Evolutionary conservation across 139 green algal species (phyloP).

Genomic region (Dunaliella primolecta): DNA sequence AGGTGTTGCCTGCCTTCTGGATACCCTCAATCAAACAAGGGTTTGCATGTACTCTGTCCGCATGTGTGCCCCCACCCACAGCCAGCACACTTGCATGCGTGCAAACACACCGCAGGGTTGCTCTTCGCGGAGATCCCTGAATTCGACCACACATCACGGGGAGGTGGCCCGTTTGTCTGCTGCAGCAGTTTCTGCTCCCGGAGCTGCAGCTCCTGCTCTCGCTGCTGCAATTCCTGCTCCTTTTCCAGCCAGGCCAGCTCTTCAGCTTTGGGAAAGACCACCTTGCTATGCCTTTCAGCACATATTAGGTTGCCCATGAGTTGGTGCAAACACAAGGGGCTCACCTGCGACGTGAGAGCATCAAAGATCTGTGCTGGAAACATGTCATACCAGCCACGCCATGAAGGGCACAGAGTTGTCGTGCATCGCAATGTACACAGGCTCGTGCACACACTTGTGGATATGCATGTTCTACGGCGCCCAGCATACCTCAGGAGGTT

Average conservation of each 20-base stretch:
- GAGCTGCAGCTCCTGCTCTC: background rate
- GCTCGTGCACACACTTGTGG: too few species aligned
- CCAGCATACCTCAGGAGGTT: too few species aligned
- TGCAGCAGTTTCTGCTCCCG: background rate
- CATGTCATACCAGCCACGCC: background rate
- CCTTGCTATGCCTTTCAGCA: background rate
- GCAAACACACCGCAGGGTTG: background rate
- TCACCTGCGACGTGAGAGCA: background rate
- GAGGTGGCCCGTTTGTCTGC: background rate
- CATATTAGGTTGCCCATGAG: background rate
- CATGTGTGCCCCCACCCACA: background rate
- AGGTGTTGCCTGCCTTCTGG: background rate
- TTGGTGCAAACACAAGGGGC: background rate
- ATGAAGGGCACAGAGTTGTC: too few species aligned
- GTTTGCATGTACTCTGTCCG: background rate
- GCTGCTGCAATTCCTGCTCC: background rate
- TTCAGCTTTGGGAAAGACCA: background rate
- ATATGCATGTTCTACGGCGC: too few species aligned
- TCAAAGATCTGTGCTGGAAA: too few species aligned
- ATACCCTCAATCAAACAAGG: background rate
- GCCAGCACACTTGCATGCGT: background rate
- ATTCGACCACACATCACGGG: background rate
- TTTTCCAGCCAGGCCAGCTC: background rate
- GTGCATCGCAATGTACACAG: too few species aligned
- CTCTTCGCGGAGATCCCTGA: background rate